Percentiles rank a stretch among this genome's conserved stretches.
phyloP scores from a whole-genome alignment of 1,139 yeast genomes.

The Candida sp. region DNA sequence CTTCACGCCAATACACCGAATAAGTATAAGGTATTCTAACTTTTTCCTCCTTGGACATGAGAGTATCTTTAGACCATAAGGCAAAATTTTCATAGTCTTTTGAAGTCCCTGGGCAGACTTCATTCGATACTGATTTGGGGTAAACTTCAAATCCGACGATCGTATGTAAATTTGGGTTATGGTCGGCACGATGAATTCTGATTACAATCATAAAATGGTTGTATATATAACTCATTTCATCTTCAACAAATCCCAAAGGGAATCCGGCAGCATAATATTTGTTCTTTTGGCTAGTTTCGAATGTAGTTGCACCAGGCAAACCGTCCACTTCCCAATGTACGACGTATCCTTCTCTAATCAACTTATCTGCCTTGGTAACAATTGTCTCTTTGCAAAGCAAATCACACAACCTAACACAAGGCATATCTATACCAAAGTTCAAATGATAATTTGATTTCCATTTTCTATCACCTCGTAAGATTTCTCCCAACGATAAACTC shows the following conservation, averaged over 20 bases:
- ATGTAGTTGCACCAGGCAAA: conserved; percentile 87
- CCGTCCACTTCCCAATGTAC: conserved; percentile 86
- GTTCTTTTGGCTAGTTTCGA: conserved; percentile 52
- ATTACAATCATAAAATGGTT: conserved; percentile 83
- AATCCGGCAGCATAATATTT: conserved; percentile 87
- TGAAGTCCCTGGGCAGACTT: conserved; percentile 67
- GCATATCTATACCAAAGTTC: conserved; percentile 56
- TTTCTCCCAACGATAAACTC: conserved; percentile 71
- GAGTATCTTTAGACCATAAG: conserved; percentile 18
- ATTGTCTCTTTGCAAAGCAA: conserved; percentile 50
- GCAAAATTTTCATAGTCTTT: conserved; percentile 55
- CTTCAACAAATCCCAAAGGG: conserved; percentile 70
- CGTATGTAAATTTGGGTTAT: conserved; percentile 39
- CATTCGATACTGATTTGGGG: conserved; percentile 74
- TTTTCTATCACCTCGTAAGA: conserved; percentile 76
- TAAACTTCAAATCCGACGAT: conserved; percentile 92
- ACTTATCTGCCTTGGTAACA: conserved; percentile 52
- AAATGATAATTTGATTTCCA: conserved; percentile 72
- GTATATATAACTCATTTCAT: conserved; percentile 58
- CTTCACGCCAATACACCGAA: conserved; percentile 89
- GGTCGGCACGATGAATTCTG: conserved; percentile 59
- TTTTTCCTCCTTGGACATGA: not conserved
- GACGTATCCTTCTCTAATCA: conserved; percentile 68
- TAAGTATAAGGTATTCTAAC: conserved; percentile 69
- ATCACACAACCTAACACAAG: conserved; percentile 69